Percentiles rank a stretch among this genome's conserved stretches.
These are phyloP conservation scores for Xylaria hypoxylon DNA, from an alignment of 2,329 filamentous ascomycete genomes.

Conservation along the genomic window DNA sequence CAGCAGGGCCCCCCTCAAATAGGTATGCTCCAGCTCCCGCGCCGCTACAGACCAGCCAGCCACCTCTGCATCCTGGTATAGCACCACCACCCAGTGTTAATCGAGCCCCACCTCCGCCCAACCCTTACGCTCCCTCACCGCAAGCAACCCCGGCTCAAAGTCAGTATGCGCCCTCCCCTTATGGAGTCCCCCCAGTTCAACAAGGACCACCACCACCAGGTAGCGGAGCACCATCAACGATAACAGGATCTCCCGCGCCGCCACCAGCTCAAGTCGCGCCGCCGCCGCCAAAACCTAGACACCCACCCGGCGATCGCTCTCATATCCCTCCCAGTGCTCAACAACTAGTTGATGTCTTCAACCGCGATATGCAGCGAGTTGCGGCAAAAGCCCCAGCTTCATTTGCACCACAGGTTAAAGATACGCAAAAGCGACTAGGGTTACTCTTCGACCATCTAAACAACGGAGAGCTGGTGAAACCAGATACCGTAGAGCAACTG, in stretches of 20 bases:
- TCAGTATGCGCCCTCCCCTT: constrained; percentile 72
- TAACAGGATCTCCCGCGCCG: constrained; percentile 55
- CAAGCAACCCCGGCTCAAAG: constrained; percentile 60
- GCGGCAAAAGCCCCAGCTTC: constrained; percentile 86
- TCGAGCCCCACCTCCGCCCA: constrained; percentile 59
- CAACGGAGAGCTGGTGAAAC: constrained; percentile 89
- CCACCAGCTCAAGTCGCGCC: constrained; percentile 62
- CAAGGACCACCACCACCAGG: constrained; percentile 55
- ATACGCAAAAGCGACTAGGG: constrained; percentile 91
- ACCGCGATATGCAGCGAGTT: constrained; percentile 87
- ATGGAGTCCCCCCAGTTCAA: constrained; percentile 57
- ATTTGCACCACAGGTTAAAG: constrained; percentile 89
- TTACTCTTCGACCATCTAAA: constrained; percentile 98
- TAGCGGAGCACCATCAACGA: constrained; percentile 53
- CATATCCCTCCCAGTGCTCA: constrained; percentile 85
- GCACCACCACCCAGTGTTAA: constrained; percentile 52
- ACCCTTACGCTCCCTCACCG: constrained; percentile 62
- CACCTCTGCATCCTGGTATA: constrained; percentile 51
- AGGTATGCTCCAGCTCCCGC: constrained; percentile 79
- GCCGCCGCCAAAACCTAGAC: constrained; percentile 70
- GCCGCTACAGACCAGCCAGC: constrained; percentile 63
- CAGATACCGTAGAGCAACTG: constrained; percentile 78
- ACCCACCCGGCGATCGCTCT: constrained; percentile 87
- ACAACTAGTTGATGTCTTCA: constrained; percentile 83
- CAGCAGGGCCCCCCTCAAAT: constrained; percentile 75